Evolutionary conservation across 306 rosid species (phyloP).

Genomic region (Astragalus glycyphyllos): DNA sequence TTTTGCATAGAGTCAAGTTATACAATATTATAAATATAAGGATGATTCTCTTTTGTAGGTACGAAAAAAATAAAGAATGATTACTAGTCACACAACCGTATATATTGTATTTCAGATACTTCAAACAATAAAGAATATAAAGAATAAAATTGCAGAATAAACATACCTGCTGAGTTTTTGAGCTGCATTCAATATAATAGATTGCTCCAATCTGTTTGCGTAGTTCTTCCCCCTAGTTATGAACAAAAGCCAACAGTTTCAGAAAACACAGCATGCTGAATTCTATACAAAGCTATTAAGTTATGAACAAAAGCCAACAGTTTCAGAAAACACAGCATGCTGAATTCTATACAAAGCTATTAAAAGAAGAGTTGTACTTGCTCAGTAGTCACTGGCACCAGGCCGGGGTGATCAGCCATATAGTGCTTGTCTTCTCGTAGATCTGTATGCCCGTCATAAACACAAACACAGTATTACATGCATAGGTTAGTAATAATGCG

Average conservation of each 20-base stretch:
- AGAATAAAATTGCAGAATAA: conserved; percentile 35
- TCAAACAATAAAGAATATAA: neutral
- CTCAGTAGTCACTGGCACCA: conserved; percentile 80
- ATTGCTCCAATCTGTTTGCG: conserved; percentile 84
- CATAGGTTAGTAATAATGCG: conserved; percentile 22
- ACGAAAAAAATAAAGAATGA: no score
- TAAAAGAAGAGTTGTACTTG: conserved; percentile 62
- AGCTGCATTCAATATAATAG: conserved; percentile 89
- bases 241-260: conserved; percentile 36
- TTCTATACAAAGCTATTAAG: conserved; percentile 36
- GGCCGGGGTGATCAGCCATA: conserved; percentile 87
- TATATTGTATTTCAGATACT: no score
- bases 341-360: conserved; percentile 33
- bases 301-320: conserved; percentile 39
- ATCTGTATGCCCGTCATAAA: conserved; percentile 56
- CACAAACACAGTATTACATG: conserved; percentile 36
- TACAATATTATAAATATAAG: neutral
- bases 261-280: conserved; percentile 29
- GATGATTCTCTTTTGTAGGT: neutral
- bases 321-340: conserved; percentile 21
- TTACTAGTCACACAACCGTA: no score
- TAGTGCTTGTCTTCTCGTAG: conserved; percentile 91
- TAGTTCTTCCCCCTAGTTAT: conserved; percentile 90
- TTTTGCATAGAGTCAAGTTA: neutral
- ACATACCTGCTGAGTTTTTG: conserved; percentile 93